phyloP scores from a whole-genome alignment of 148 eudicot genomes.

The Chenopodium quinoa region DNA sequence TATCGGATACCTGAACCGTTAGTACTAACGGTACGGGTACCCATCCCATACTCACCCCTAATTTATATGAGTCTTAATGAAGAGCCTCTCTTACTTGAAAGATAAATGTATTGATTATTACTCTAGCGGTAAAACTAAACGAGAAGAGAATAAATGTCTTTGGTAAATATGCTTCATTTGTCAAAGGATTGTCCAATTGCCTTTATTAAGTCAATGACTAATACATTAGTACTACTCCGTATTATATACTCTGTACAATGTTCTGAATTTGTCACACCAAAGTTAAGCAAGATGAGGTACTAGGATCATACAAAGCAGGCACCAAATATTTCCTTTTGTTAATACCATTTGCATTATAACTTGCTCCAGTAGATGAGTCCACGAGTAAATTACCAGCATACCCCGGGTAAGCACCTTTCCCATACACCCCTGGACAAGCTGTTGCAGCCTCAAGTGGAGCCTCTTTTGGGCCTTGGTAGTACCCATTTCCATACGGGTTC shows the following conservation, averaged over 20 bases:
- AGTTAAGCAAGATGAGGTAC: conserved; percentile 37
- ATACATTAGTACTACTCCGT: neutral
- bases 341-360: conserved; percentile 49
- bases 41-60: no score
- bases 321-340: conserved; percentile 42
- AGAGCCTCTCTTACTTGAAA: no score
- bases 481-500: conserved; percentile 59
- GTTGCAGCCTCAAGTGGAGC: conserved; percentile 62
- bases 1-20: no score
- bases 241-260: conserved; percentile 8
- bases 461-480: conserved; percentile 50
- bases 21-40: no score
- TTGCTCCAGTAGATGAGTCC: conserved; percentile 46
- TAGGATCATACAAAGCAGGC: conserved; percentile 47
- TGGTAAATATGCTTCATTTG: no score
- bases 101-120: no score
- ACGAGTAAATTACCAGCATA: conserved; percentile 50
- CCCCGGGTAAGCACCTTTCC: conserved; percentile 57
- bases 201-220: no score
- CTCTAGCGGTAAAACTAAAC: no score
- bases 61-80: no score
- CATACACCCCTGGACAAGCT: conserved; percentile 55
- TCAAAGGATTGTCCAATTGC: no score
- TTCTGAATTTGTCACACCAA: conserved; percentile 21
- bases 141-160: no score